Evolutionary conservation across 2,329 filamentous ascomycete species (phyloP).

Genomic region (Biscogniauxia mediterranea): DNA sequence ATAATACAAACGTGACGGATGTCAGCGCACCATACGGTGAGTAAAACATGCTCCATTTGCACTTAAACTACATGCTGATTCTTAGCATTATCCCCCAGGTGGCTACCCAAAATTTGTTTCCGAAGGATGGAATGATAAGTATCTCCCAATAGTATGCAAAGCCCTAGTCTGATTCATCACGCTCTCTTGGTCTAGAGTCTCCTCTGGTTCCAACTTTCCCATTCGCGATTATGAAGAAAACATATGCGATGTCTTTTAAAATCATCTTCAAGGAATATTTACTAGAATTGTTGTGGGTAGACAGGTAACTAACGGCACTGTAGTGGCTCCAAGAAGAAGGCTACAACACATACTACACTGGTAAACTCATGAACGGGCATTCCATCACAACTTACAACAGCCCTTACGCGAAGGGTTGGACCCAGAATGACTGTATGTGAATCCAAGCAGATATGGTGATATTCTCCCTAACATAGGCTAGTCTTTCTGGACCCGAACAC

Average conservation of each 20-base stretch:
- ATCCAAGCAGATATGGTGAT: not conserved
- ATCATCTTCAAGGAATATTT: not conserved
- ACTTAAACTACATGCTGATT: constrained; percentile 37
- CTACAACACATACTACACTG: constrained; percentile 56
- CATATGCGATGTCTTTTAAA: no score
- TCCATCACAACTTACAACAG: constrained; percentile 56
- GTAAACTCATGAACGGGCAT: constrained; percentile 57
- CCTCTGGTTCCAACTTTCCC: no score
- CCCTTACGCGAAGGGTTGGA: constrained; percentile 56
- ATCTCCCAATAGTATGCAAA: constrained; percentile 40
- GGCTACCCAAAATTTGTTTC: constrained; percentile 51
- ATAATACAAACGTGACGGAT: constrained; percentile 60
- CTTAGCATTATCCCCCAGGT: constrained; percentile 23
- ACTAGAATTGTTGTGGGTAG: not conserved
- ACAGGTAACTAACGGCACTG: not conserved
- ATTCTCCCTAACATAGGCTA: not conserved
- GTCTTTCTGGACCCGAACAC: constrained; percentile 57
- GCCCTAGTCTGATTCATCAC: not conserved
- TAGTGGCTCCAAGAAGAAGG: constrained; percentile 51
- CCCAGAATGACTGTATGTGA: constrained; percentile 41
- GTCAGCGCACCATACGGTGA: constrained; percentile 47
- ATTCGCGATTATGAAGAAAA: no score
- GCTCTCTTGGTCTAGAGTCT: not conserved
- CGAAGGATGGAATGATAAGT: constrained; percentile 51
- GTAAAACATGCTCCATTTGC: constrained; percentile 1